These are phyloP conservation scores for Cystoisospora suis DNA, from an alignment of 169 alveolate genomes.

Conservation along the genomic window DNA sequence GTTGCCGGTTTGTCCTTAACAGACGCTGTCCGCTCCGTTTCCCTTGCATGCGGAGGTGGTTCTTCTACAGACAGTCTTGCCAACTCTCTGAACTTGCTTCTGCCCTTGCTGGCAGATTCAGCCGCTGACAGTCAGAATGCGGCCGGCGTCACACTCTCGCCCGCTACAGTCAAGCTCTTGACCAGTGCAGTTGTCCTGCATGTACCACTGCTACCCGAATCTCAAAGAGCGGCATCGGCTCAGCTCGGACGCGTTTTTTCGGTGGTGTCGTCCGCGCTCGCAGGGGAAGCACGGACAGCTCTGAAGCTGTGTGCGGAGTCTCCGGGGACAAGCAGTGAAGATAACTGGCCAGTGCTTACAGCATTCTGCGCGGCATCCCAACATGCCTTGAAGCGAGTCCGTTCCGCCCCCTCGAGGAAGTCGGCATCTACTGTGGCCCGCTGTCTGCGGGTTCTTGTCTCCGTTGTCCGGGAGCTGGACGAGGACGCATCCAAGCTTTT, in stretches of 20 bases:
- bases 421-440: not conserved
- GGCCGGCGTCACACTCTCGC: not conserved
- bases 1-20: not conserved
- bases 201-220: not conserved
- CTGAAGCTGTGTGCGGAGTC: too few relatives aligned
- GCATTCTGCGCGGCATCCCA: not conserved
- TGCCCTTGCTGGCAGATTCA: not conserved
- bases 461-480: not conserved
- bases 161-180: not conserved
- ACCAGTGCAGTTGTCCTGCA: not conserved
- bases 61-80: not conserved
- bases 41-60: not conserved
- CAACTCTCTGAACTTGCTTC: not conserved
- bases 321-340: not conserved
- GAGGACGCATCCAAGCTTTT: not conserved
- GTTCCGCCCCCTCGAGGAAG: not conserved
- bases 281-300: not conserved
- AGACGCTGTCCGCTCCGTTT: not conserved
- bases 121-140: not conserved
- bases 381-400: not conserved
- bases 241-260: not conserved
- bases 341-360: not conserved
- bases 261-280: not conserved
- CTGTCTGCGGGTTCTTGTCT: not conserved
- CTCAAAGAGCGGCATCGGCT: not conserved